These are phyloP conservation scores for Colletotrichum paranaense DNA, from an alignment of 2,329 filamentous ascomycete species.

Conservation along the genomic window DNA sequence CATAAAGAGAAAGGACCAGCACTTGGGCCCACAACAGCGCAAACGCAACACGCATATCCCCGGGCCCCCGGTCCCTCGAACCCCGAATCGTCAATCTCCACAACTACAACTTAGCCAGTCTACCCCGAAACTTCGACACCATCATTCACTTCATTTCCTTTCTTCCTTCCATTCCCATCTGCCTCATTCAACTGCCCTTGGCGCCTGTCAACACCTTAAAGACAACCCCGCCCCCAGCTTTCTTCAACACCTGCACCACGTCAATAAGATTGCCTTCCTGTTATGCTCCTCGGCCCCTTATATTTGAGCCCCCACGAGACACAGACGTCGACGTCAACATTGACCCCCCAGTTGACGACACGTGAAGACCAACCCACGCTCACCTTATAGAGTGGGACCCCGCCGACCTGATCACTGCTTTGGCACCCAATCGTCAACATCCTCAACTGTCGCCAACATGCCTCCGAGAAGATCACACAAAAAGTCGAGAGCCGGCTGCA, in stretches of 20 bases:
- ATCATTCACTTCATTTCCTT: slow-evolving; percentile 7
- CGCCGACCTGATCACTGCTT: neutral
- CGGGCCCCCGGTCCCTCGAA: neutral
- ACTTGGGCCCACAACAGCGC: neutral
- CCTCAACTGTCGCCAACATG: slow-evolving; percentile 52
- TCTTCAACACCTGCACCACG: neutral
- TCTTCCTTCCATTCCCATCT: neutral
- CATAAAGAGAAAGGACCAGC: neutral
- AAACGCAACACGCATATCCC: neutral
- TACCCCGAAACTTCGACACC: slow-evolving; percentile 22
- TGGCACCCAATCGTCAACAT: neutral
- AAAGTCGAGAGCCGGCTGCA: slow-evolving; percentile 75
- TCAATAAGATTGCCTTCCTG: slow-evolving; percentile 14
- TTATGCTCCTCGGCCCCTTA: slow-evolving; percentile 20
- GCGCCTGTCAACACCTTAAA: slow-evolving; percentile 10
- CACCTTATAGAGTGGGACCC: slow-evolving; percentile 29
- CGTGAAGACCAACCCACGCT: slow-evolving; percentile 14
- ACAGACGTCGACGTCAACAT: slow-evolving; percentile 16
- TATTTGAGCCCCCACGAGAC: slow-evolving; percentile 2
- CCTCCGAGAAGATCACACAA: slow-evolving; percentile 76
- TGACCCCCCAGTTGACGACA: slow-evolving; percentile 15
- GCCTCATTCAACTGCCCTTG: neutral
- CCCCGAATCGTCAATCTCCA: slow-evolving; percentile 29
- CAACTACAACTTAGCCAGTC: slow-evolving; percentile 18
- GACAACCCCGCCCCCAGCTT: neutral